These are phyloP conservation scores for Diplodia intermedia DNA, from an alignment of 2,329 filamentous ascomycete species.

Conservation along the genomic window DNA sequence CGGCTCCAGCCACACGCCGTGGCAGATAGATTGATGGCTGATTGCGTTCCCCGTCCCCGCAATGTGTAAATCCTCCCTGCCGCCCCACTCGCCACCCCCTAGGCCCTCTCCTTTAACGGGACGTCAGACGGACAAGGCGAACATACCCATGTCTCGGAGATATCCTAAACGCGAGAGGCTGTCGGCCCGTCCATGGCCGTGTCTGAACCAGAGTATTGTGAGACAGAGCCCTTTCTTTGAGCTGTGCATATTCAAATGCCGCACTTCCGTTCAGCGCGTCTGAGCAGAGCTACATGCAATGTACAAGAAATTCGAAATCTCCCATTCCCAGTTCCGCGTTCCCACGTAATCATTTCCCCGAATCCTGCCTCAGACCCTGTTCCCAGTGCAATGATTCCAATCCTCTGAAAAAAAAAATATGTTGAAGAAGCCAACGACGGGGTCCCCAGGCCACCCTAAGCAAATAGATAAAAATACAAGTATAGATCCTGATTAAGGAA, in stretches of 20 bases:
- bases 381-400: not conserved
- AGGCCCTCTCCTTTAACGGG: not conserved
- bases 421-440: not conserved
- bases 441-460: not conserved
- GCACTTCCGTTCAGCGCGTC: not conserved
- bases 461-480: not conserved
- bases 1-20: not conserved
- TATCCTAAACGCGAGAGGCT: not conserved
- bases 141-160: not conserved
- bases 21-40: not conserved
- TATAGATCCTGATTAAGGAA: not conserved
- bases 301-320: not conserved
- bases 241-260: not conserved
- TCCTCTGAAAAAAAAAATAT: not conserved
- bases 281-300: not conserved
- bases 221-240: not conserved
- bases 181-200: not conserved
- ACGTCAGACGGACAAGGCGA: not conserved
- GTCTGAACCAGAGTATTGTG: not conserved
- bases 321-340: not conserved
- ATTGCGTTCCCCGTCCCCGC: constrained; percentile 1
- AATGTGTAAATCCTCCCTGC: not conserved
- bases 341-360: not conserved
- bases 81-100: not conserved
- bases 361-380: too few relatives aligned